Evolutionary conservation across 768 basidiomycete genomes (phyloP).

Genomic region (Tricholoma matsutake): DNA sequence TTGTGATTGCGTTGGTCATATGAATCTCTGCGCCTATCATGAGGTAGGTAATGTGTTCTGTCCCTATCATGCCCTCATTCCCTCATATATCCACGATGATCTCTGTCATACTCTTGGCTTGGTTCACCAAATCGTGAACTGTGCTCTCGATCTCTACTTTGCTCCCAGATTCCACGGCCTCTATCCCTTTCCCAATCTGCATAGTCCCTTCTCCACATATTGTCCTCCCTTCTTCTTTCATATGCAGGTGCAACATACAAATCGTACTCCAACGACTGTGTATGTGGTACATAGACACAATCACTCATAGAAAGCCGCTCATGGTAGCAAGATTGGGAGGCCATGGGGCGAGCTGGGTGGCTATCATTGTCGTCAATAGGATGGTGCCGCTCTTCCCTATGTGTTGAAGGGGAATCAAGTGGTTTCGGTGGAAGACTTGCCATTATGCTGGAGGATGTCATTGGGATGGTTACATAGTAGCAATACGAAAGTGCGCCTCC

Average conservation of each 20-base stretch:
- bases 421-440: constrained; percentile 41
- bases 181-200: constrained; percentile 19
- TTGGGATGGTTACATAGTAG: not conserved
- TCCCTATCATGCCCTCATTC: constrained; percentile 13
- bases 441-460: constrained; percentile 18
- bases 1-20: constrained; percentile 17
- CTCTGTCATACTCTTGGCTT: no score
- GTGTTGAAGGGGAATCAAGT: constrained; percentile 25
- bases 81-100: no score
- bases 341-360: constrained; percentile 24
- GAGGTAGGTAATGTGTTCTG: constrained; percentile 13
- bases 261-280: constrained; percentile 21
- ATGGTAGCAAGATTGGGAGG: constrained; percentile 13
- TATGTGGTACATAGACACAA: constrained; percentile 11
- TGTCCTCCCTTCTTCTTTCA: constrained; percentile 25
- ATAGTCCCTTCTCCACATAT: constrained; percentile 21
- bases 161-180: constrained; percentile 17
- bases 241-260: constrained; percentile 30
- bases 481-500: no score
- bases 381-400: constrained; percentile 14
- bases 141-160: constrained; percentile 11
- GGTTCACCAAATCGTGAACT: no score
- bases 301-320: constrained; percentile 16
- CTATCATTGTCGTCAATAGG: constrained; percentile 27
- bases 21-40: constrained; percentile 21